A percentile compares a stretch with the other conserved stretches of the same genome.
Conservation (phyloP, 192 early-diverging fungal genomes). For the Backusella liffmaniae region DNA sequence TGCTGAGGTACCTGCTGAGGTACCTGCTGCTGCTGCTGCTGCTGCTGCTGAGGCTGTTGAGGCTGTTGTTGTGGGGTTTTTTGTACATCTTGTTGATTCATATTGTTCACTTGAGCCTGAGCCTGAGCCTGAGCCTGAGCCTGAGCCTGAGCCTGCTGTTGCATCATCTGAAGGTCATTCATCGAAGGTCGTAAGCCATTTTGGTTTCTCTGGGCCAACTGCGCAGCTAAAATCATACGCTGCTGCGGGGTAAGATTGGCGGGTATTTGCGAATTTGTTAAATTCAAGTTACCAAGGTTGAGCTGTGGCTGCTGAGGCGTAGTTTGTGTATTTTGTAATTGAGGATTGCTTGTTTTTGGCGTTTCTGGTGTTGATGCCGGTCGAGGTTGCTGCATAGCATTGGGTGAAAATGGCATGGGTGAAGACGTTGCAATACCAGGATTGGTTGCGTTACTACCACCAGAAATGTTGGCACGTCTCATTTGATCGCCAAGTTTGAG, state of each 20-base stretch:
- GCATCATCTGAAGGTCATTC: background rate
- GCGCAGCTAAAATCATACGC: conserved; percentile 17
- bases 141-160: conserved; percentile 7
- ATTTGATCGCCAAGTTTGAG: conserved; percentile 16
- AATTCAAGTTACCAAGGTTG: background rate
- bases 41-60: background rate
- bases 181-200: background rate
- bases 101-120: background rate
- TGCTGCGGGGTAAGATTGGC: conserved; percentile 18
- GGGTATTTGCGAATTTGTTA: conserved; percentile 10
- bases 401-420: conserved; percentile 3
- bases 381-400: conserved; percentile 5
- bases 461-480: background rate
- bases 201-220: conserved; percentile 17
- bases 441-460: background rate
- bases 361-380: background rate
- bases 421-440: background rate
- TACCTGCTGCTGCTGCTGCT: background rate
- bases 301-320: background rate
- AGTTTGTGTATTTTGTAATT: background rate
- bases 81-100: background rate
- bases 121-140: no score
- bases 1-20: background rate
- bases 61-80: background rate
- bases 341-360: background rate